Evolutionary conservation across 768 basidiomycete species (phyloP), one percentile per base, ranked within the genome.

Genomic region (Pisolithus tinctorius): DNA sequence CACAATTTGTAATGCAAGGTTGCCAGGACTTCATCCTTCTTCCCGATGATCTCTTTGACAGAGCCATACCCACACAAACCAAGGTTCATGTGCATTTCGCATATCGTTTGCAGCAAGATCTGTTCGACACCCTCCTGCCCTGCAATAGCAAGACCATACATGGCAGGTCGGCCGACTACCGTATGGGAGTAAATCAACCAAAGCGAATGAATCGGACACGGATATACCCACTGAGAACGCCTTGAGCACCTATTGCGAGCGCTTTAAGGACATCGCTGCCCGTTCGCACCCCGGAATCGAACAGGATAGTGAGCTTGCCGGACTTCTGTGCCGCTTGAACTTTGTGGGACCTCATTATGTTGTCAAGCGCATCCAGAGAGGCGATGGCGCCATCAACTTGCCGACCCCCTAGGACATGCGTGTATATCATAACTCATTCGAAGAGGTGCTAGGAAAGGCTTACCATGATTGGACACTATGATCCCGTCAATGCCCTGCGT

Each of bases 231-330:
- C 82, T 72, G 17, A 93, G 65, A 14, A 93, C 82, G 7, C 74
- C 89, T 58, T 93, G 84, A 7, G 93, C 92, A 39, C 93, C 91
- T 0, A 94, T 73, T 1, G 90, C 90, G 27, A 93, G 68, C 0
- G 93, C 92, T 65, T 89, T 88, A 66, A 91, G 74, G 43, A 93
- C 79, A 55, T 95, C 93, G 41, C 81, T 79, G 10, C 88, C 92
- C 0, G 84, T 87, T 41, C 92, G 80, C 52, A 93, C 84, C 6
- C 92, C 90, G 47, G 83, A 91, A 40, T 67, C 66, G 43, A 67
- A 90, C 2, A 94, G 69, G 11, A 93, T 68, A 1, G 86, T 84
- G 43, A 91, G 65, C 49, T 79, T 77, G 1, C 86, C 86, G 11
- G 74, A 65, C 3, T 60, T 60, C 61, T 88, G 86, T 0, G 86